Conservation (phyloP, 768 basidiomycete genomes). For the Ephemerocybe angulata region DNA sequence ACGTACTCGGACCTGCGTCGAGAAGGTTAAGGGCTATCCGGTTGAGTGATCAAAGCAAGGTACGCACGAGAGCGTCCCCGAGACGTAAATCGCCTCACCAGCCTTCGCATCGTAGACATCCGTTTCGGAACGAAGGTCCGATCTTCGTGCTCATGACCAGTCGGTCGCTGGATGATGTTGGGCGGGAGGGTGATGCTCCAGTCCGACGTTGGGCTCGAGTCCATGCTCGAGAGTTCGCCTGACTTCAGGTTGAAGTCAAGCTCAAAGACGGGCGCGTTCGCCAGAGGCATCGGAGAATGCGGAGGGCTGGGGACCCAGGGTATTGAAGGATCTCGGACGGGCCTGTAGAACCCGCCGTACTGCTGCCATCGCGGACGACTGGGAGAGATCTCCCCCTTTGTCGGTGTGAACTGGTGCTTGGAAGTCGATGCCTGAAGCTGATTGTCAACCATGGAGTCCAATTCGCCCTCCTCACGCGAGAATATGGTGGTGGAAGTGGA, state of each 20-base stretch:
- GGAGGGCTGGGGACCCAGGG: slow-evolving; percentile 26
- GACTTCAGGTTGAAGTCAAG: background rate
- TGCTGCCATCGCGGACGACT: slow-evolving; percentile 12
- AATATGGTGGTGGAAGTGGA: background rate
- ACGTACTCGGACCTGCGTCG: no score
- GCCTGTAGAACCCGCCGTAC: slow-evolving; percentile 29
- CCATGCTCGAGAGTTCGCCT: background rate
- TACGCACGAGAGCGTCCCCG: background rate
- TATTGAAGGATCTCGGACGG: slow-evolving; percentile 17
- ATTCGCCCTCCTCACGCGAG: background rate
- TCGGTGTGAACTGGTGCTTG: background rate
- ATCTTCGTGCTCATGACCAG: background rate
- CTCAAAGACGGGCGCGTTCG: slow-evolving; percentile 20
- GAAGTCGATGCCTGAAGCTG: background rate
- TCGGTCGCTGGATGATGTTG: background rate
- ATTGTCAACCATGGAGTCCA: background rate
- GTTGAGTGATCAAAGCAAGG: background rate
- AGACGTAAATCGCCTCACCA: background rate
- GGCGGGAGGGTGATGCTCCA: background rate
- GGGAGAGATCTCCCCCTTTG: background rate
- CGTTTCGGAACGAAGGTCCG: background rate
- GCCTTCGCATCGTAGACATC: background rate
- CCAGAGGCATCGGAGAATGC: slow-evolving; percentile 16
- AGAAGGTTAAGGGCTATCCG: background rate
- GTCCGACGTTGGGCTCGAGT: background rate